Base-by-base conservation (phyloP, 805 yeast species). In the Nakazawaea anatomiae region DNA sequence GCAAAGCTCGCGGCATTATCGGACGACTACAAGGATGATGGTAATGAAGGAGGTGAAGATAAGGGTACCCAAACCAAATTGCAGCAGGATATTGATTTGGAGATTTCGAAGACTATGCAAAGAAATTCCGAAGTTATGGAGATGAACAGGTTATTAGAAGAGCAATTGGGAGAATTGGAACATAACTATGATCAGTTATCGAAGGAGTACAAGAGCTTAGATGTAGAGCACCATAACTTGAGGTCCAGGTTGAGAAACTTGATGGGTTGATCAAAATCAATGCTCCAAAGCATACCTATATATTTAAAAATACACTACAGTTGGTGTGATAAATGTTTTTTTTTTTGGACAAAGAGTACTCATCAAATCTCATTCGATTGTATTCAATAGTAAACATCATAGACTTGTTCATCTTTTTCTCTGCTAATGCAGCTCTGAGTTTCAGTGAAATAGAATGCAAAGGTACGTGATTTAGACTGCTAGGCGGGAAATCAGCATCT, bases 41-140 rank as follows among this genome's bases (percentile, higher is more conserved):
- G 60, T 39, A 65, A 62, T 32, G 11, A 32, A 9, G 11, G 11
- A 9, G 11, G 11, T 32, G 11, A 32, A 9, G 11, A 32, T 32
- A 32, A 11, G 8, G 11, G 35, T 32, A 32, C 8, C 11, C 8
- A 32, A 9, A 32, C 35, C 8, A 8, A 38, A 51, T 63, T 64
- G 29, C 58, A 66, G 14, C 54, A 58, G 36, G 67, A 66, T 40
- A 57, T 69, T 56, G 78, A 76, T 51, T 65, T 68, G 44, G 87
- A 83, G 59, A 73, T 83, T 57, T 77, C 78, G 52, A 72, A 70
- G 50, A 77, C 87, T 1, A 79, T 82, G 78, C 77, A 76, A 47
- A 71, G 85, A 52, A 84, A 85, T 55, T 60, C 74, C 46, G 83
- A 82, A 61, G 86, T 85, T n/a, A 80, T 81, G 83, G 82, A 75